phyloP scores from a whole-genome alignment of 2,329 filamentous ascomycete species.

The Trichophyton benhamiae region DNA sequence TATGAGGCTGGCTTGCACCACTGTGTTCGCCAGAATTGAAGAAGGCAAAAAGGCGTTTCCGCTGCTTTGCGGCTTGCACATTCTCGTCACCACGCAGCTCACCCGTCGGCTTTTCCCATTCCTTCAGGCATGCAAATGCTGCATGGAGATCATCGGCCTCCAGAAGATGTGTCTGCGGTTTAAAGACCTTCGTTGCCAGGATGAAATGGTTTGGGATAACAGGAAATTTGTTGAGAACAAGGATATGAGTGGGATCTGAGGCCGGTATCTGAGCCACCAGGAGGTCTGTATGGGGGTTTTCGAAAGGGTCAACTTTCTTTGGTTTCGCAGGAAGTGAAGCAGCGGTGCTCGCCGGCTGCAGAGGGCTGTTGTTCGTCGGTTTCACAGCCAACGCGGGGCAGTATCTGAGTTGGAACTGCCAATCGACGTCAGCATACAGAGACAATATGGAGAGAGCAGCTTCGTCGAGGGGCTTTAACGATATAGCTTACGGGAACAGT shows the following conservation, averaged over 20 bases:
- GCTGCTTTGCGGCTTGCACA: background rate
- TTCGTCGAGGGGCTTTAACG: background rate
- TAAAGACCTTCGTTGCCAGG: slow-evolving; percentile 34
- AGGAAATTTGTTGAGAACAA: slow-evolving; percentile 39
- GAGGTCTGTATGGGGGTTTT: slow-evolving; percentile 32
- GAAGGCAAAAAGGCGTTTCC: slow-evolving; percentile 34
- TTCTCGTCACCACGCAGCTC: background rate
- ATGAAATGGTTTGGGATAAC: slow-evolving; percentile 40
- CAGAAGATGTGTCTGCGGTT: slow-evolving; percentile 33
- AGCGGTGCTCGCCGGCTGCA: slow-evolving; percentile 10
- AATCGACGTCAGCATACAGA: background rate
- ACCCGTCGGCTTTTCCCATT: slow-evolving; percentile 22
- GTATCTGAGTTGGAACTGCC: slow-evolving; percentile 38
- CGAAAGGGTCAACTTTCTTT: slow-evolving; percentile 33
- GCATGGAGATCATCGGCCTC: slow-evolving; percentile 32
- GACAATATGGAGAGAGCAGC: background rate
- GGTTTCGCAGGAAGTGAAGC: slow-evolving; percentile 4
- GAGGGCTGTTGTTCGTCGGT: slow-evolving; percentile 17
- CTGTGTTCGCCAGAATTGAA: slow-evolving; percentile 40
- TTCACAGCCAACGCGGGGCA: slow-evolving; percentile 39
- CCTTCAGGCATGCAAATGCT: slow-evolving; percentile 31
- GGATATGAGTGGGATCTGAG: slow-evolving; percentile 25
- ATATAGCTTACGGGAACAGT: slow-evolving; percentile 24
- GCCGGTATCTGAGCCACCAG: slow-evolving; percentile 30
- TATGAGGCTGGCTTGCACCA: slow-evolving; percentile 37